Base-by-base conservation (phyloP, 1,284 basidiomycete species). In the Malassezia cuniculi region DNA sequence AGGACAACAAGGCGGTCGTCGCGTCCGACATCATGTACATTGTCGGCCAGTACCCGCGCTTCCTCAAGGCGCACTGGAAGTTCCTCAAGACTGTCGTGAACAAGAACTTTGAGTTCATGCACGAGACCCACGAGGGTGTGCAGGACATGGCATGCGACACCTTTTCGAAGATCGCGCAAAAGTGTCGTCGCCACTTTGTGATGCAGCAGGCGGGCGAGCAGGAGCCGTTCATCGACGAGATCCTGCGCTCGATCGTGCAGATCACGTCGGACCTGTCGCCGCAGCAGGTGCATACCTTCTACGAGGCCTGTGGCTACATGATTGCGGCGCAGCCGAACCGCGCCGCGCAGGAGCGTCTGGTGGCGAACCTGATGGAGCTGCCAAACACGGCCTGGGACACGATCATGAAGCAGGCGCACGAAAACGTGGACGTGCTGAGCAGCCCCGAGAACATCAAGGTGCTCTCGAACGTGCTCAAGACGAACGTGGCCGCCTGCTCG, bases 1-100 rank as follows among this genome's bases (percentile, higher is more conserved):
- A 97, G 71, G 93, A 99, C 72, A 97, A 99, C 77, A 99, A 99
- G 70, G 93, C 93, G 1, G 89, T 97, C 47, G 93, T 97, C 48
- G 93, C 93, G 2, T 95, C 90, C 27, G 87, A 97, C 68, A 99
- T 99, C 72, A 99, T 99, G 93, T 99, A 99, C 71, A 99, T 97
- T 61, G 93, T 99, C 56, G 93, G 93, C 36, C 93, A 99, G 71
- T 99, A 99, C 67, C 93, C 93, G 35, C 80, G 93, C 22, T 99
- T 97, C 79, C 78, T 99, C 63, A 97, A 97, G 69, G 93, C 93
- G 16, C 93, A 99, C 69, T 99, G 93, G 93, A 97, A 95, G 72
- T 99, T 99, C 78, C 73, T 99, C 68, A 99, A 99, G 75, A 97
- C 93, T 3, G 93, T 99, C 34, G 93, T 97, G 52, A 97, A 97